Evolutionary conservation across 1,139 yeast species (phyloP).

Genomic region (Barnettozyma hawaiiensis): DNA sequence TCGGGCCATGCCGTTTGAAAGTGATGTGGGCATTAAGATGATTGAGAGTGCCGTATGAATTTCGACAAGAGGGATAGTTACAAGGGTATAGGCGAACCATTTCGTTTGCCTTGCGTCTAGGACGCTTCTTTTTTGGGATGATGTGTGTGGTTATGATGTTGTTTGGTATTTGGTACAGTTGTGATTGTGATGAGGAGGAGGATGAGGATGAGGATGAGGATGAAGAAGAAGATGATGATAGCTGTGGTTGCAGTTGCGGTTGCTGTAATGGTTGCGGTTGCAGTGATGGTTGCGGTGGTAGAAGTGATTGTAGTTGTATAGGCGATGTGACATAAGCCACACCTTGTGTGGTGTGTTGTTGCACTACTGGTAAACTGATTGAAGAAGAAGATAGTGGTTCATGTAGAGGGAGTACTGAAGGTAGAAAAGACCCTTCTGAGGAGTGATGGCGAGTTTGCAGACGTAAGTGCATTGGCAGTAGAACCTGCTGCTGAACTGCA

Average conservation of each 20-base stretch:
- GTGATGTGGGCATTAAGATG: constrained; percentile 74
- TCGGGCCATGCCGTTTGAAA: constrained; percentile 66
- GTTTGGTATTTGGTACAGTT: not conserved
- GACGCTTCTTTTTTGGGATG: constrained; percentile 40
- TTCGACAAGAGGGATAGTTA: constrained; percentile 53
- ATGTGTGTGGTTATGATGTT: not conserved
- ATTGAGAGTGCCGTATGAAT: constrained; percentile 72
- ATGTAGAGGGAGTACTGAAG: not conserved
- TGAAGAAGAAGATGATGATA: not conserved
- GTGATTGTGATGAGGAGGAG: not conserved
- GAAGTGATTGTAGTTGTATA: not conserved
- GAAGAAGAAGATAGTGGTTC: not conserved
- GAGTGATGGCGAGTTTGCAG: not conserved
- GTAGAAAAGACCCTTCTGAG: not conserved
- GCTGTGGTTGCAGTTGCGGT: not conserved
- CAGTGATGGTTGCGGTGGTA: no score
- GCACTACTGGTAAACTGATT: not conserved
- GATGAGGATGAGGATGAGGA: not conserved
- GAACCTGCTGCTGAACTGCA: not conserved
- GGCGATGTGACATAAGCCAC: not conserved
- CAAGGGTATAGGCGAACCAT: constrained; percentile 64
- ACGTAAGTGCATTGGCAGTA: not conserved
- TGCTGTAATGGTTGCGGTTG: not conserved
- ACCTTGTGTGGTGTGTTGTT: not conserved
- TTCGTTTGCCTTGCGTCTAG: constrained; percentile 61